These are phyloP conservation scores for Populus euphratica DNA, from an alignment of 345 rosid genomes.

Conservation along the genomic window DNA sequence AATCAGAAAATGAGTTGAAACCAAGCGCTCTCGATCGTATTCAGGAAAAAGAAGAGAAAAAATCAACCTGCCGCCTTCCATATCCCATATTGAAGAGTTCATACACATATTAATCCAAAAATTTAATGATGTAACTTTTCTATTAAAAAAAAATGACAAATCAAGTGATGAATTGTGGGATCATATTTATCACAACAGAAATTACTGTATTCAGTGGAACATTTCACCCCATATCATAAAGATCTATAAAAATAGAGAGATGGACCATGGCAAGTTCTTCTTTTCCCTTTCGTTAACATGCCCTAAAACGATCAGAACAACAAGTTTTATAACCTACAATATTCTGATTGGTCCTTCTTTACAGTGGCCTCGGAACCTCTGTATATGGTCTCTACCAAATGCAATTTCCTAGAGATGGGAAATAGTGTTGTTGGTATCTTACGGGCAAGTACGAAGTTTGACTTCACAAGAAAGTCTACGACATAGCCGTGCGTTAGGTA, in stretches of 20 bases:
- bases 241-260: too few species aligned
- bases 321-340: not conserved
- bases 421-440: not conserved
- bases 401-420: not conserved
- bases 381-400: not conserved
- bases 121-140: too few species aligned
- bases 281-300: not conserved
- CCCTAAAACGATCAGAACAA: not conserved
- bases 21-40: too few species aligned
- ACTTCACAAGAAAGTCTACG: constrained; percentile 13
- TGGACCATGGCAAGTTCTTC: too few species aligned
- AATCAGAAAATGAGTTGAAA: too few species aligned
- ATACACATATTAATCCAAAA: too few species aligned
- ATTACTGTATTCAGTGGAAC: too few species aligned
- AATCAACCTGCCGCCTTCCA: not conserved
- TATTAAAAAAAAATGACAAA: too few species aligned
- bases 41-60: not conserved
- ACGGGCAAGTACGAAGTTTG: constrained; percentile 4
- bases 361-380: not conserved
- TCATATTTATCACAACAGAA: too few species aligned
- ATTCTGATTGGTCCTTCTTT: not conserved
- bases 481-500: constrained; percentile 25
- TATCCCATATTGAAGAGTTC: not conserved
- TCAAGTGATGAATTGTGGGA: too few species aligned
- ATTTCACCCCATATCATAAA: too few species aligned